These are phyloP conservation scores for Capronia coronata DNA, from an alignment of 2,329 filamentous ascomycete genomes.

Conservation along the genomic window DNA sequence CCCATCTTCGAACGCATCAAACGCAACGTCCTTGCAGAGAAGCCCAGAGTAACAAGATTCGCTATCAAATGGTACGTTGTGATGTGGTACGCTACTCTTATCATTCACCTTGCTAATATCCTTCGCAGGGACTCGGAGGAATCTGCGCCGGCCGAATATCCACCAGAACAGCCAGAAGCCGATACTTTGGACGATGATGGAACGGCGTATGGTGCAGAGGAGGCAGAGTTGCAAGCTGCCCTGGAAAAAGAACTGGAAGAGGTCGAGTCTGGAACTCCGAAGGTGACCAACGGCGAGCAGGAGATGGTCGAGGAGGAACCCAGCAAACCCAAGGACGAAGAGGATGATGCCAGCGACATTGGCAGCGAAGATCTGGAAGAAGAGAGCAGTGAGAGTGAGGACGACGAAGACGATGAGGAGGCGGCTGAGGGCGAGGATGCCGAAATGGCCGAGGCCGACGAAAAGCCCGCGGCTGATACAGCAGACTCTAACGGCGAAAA, in stretches of 20 bases:
- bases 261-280: constrained; percentile 39
- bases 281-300: constrained; percentile 53
- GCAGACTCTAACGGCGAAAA: constrained; percentile 29
- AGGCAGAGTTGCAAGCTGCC: constrained; percentile 65
- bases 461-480: constrained; percentile 9
- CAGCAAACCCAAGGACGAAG: constrained; percentile 46
- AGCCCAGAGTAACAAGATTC: constrained; percentile 94
- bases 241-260: constrained; percentile 49
- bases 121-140: constrained; percentile 87
- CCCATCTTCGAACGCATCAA: constrained; percentile 86
- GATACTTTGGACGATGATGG: constrained; percentile 76
- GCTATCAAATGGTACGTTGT: constrained; percentile 90
- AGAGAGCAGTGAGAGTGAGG: constrained; percentile 66
- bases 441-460: constrained; percentile 44
- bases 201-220: constrained; percentile 83
- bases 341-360: constrained; percentile 64
- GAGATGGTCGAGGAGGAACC: constrained; percentile 67
- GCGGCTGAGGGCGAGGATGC: constrained; percentile 49
- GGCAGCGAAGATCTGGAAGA: constrained; percentile 74
- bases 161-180: constrained; percentile 94
- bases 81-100: neutral
- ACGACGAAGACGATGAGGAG: constrained; percentile 61
- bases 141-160: constrained; percentile 89
- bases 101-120: neutral
- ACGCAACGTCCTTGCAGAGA: constrained; percentile 90